Percentiles rank a stretch among this genome's conserved stretches.
phyloP scores from a whole-genome alignment of 495 filamentous ascomycete species.

The Penicillium crystallinum region DNA sequence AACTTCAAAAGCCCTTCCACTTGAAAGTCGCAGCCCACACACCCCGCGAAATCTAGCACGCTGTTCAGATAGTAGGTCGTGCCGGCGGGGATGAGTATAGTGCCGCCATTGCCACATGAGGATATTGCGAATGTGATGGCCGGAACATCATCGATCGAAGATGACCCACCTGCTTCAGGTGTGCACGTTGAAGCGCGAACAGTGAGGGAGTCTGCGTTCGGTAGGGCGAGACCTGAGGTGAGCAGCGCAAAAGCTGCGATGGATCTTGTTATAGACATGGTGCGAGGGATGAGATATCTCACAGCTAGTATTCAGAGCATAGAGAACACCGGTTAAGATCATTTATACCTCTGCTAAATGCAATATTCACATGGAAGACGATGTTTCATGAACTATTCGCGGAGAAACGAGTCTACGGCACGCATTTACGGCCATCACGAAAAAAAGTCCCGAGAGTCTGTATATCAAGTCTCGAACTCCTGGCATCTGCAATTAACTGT shows the following conservation, averaged over 20 bases:
- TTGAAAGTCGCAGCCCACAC: conserved; percentile 37
- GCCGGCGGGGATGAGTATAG: conserved; percentile 38
- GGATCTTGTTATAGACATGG: not conserved
- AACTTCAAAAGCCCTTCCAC: conserved; percentile 39
- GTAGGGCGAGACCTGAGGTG: not conserved
- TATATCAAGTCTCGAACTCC: too few relatives aligned
- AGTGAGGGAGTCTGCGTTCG: conserved; percentile 3
- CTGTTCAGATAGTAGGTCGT: conserved; percentile 39
- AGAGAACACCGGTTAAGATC: too few relatives aligned
- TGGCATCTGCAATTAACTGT: too few relatives aligned
- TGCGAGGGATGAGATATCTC: not conserved
- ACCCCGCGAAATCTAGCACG: conserved; percentile 34
- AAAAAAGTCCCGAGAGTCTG: too few relatives aligned
- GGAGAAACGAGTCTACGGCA: too few relatives aligned
- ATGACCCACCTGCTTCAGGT: conserved; percentile 27
- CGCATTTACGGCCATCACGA: too few relatives aligned
- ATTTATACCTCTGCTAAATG: not conserved
- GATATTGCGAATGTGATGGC: conserved; percentile 33
- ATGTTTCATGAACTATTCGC: not conserved
- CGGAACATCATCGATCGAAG: conserved; percentile 34
- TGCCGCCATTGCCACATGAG: conserved; percentile 37
- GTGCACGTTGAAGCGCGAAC: conserved; percentile 30
- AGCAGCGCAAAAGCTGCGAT: conserved; percentile 3
- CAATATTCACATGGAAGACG: not conserved
- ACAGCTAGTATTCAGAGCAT: too few relatives aligned